Conservation (phyloP, 1,284 basidiomycete genomes). For the Naganishia albida region DNA sequence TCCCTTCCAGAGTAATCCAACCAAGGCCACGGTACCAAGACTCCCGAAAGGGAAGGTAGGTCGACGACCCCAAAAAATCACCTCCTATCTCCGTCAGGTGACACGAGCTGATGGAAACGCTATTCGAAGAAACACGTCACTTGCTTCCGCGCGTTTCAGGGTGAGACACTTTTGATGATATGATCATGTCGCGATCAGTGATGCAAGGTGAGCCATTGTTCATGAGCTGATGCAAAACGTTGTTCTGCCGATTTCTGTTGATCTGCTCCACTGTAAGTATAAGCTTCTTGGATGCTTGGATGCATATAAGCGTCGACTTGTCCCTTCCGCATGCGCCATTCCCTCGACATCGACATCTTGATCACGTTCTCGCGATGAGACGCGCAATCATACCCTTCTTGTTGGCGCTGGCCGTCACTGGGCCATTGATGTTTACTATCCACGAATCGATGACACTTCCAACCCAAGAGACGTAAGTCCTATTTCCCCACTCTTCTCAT, state of each 20-base stretch:
- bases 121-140: neutral
- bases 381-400: neutral
- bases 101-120: neutral
- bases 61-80: neutral
- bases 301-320: neutral
- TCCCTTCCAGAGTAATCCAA: neutral
- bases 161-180: constrained; percentile 13
- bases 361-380: neutral
- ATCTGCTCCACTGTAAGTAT: neutral
- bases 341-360: neutral
- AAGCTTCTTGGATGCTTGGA: neutral
- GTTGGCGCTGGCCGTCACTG: neutral
- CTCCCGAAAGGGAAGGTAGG: neutral
- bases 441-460: neutral
- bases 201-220: too few species aligned
- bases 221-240: too few species aligned
- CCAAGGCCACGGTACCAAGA: too few species aligned
- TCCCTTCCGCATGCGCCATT: neutral
- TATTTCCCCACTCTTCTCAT: neutral
- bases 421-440: neutral
- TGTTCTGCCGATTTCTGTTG: neutral
- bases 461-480: constrained; percentile 7
- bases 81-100: neutral
- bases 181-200: neutral
- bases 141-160: constrained; percentile 14